Evolutionary conservation across 495 filamentous ascomycete genomes (phyloP).

Genomic region (Acidomyces sp.): DNA sequence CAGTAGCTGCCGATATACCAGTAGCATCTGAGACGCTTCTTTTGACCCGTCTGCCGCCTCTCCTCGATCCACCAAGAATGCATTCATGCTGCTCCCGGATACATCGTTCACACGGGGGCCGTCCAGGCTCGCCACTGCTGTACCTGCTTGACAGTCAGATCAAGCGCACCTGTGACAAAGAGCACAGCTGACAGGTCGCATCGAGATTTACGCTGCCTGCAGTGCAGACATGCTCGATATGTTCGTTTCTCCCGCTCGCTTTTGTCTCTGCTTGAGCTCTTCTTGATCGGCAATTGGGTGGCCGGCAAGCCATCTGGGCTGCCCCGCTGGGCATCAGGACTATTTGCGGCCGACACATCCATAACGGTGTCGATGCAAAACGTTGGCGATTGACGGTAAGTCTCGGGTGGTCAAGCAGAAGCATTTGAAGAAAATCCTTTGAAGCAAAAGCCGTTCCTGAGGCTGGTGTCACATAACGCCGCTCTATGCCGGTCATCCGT

Average conservation of each 20-base stretch:
- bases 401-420: background rate
- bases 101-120: constrained; percentile 48
- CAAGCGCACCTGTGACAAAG: background rate
- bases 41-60: constrained; percentile 47
- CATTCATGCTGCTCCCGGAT: constrained; percentile 48
- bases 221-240: constrained; percentile 49
- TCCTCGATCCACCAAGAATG: constrained; percentile 46
- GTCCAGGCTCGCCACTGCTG: constrained; percentile 14
- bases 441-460: too few species aligned
- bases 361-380: background rate
- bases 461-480: too few species aligned
- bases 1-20: background rate
- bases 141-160: constrained; percentile 4
- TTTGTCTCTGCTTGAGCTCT: background rate
- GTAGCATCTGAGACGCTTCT: constrained; percentile 14
- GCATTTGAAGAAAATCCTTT: background rate
- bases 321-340: too few species aligned
- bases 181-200: constrained; percentile 44
- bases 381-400: background rate
- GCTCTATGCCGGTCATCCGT: too few species aligned
- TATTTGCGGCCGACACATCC: too few species aligned
- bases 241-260: constrained; percentile 36
- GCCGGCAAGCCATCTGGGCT: background rate
- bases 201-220: constrained; percentile 48
- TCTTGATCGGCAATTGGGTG: background rate